A percentile compares a stretch with the other conserved stretches of the same genome.
These are phyloP conservation scores for Erysiphe neolycopersici DNA, from an alignment of 2,329 filamentous ascomycete genomes.

Conservation along the genomic window DNA sequence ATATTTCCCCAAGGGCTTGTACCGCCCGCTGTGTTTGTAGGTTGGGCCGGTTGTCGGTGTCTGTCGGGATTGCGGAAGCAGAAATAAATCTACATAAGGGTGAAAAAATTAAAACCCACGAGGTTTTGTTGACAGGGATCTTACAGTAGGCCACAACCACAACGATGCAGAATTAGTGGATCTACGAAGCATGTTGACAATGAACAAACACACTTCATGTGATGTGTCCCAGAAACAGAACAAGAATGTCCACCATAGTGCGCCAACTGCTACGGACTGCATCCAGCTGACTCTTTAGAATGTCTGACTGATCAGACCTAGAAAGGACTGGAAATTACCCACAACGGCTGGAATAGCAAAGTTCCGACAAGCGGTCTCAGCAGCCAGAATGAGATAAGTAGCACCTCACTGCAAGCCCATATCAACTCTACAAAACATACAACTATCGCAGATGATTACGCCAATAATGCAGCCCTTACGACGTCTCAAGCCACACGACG, in stretches of 20 bases:
- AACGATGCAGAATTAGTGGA: no score
- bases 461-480: not conserved
- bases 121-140: no score
- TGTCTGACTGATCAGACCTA: not conserved
- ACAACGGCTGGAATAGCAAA: not conserved
- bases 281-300: not conserved
- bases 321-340: not conserved
- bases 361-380: not conserved
- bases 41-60: no score
- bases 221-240: not conserved
- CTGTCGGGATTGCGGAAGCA: no score
- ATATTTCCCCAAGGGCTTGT: no score
- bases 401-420: not conserved
- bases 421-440: no score
- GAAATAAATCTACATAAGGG: no score
- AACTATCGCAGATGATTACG: not conserved
- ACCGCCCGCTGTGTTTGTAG: no score
- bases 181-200: no score
- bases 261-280: not conserved
- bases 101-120: no score
- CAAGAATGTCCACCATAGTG: not conserved
- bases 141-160: no score
- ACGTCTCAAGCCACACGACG: not conserved
- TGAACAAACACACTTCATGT: not conserved
- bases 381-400: not conserved